phyloP scores from a whole-genome alignment of 2,329 filamentous ascomycete species.

The Phialophora tarda region DNA sequence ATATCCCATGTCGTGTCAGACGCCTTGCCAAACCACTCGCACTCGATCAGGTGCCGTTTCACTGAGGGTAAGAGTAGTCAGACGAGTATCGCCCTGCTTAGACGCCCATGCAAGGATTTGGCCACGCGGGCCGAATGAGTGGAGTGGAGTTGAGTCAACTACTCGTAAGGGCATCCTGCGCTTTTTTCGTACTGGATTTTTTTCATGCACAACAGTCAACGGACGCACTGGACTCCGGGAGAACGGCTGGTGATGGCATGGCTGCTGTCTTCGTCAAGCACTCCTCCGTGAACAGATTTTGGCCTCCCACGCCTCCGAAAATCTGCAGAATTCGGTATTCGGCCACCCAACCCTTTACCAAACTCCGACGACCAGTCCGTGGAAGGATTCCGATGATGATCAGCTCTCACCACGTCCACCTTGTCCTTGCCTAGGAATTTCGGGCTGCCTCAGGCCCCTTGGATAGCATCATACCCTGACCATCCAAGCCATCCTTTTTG shows the following conservation, averaged over 20 bases:
- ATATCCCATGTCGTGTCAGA: conserved; percentile 10
- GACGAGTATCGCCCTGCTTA: not conserved
- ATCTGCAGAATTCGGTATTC: not conserved
- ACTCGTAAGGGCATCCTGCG: not conserved
- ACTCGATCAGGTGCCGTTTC: not conserved
- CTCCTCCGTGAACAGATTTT: not conserved
- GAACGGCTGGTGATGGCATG: not conserved
- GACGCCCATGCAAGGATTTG: conserved; percentile 3
- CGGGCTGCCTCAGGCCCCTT: not conserved
- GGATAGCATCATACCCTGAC: conserved; percentile 10
- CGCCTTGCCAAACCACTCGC: not conserved
- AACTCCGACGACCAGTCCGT: not conserved
- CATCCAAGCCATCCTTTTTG: conserved; percentile 1
- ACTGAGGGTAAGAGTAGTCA: not conserved
- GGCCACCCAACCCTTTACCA: not conserved
- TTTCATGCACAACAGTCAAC: not conserved
- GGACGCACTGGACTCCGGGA: not conserved
- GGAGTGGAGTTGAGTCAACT: not conserved
- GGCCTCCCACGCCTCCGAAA: not conserved
- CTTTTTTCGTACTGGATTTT: not conserved
- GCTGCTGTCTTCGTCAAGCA: not conserved
- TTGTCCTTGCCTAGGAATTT: not conserved
- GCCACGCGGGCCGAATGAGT: not conserved
- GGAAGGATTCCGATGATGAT: not conserved
- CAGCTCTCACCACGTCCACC: not conserved